Percentiles rank a stretch among this genome's conserved stretches.
Conservation (phyloP, 2,329 filamentous ascomycete genomes). For the Periglandula ipomoeae region DNA sequence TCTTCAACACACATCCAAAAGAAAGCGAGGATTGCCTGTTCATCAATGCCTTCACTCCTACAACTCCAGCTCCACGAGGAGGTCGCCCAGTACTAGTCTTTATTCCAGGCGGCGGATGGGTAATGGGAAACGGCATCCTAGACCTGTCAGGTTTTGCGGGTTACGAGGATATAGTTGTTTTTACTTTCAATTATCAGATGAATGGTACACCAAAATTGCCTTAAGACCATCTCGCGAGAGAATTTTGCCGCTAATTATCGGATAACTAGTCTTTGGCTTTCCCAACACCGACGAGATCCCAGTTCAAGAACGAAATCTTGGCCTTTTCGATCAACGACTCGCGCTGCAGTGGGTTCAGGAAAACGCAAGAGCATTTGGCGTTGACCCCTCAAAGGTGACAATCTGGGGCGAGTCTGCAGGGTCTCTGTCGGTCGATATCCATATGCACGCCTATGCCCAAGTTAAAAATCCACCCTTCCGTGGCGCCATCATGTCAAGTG, state of each 20-base stretch:
- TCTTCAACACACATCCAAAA: conserved; percentile 13
- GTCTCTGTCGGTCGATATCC: conserved; percentile 22
- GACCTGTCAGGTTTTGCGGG: conserved; percentile 17
- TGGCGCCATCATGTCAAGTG: conserved; percentile 19
- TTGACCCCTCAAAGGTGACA: conserved; percentile 16
- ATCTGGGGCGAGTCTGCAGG: conserved; percentile 21
- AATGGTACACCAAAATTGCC: conserved; percentile 12
- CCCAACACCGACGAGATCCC: conserved; percentile 30
- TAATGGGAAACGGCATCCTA: conserved; percentile 13
- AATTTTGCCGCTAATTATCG: background rate
- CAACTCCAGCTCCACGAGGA: background rate
- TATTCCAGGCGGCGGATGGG: conserved; percentile 17
- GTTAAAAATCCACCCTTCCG: conserved; percentile 13
- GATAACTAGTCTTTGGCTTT: conserved; percentile 29
- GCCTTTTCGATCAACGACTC: conserved; percentile 18
- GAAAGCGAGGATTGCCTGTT: conserved; percentile 21
- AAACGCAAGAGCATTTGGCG: conserved; percentile 19
- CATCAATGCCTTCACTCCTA: conserved; percentile 19
- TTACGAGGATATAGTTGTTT: conserved; percentile 18
- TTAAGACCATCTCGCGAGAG: too few relatives aligned
- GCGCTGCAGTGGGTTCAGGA: conserved; percentile 18
- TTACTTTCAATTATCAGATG: conserved; percentile 18
- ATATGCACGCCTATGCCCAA: conserved; percentile 15
- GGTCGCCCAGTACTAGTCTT: conserved; percentile 17
- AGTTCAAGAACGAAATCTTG: conserved; percentile 22